Evolutionary conservation across 768 basidiomycete genomes (phyloP).

Genomic region (Cantharellus anzutake): DNA sequence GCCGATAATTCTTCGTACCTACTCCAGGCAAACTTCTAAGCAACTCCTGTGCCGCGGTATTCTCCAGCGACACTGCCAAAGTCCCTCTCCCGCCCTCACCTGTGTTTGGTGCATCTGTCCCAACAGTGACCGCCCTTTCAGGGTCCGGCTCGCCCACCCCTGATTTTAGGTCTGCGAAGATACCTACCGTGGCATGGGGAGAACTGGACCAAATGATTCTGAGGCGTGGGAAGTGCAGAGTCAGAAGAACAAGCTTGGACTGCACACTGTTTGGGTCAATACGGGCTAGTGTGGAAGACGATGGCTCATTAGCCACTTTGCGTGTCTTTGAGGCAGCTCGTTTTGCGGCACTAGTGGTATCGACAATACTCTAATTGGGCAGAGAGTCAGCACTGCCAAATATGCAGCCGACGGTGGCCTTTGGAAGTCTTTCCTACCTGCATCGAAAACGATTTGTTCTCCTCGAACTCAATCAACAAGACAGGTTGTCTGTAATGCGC

Average conservation of each 20-base stretch:
- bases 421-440: constrained; percentile 31
- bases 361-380: neutral
- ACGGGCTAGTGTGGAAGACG: neutral
- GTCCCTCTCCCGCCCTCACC: constrained; percentile 32
- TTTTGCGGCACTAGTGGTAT: neutral
- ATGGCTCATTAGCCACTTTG: neutral
- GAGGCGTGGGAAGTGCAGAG: constrained; percentile 76
- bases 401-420: neutral
- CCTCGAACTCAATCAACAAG: constrained; percentile 90
- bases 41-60: constrained; percentile 50
- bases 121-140: constrained; percentile 52
- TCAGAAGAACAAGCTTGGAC: constrained; percentile 80
- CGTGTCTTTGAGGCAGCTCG: neutral
- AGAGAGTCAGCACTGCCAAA: neutral
- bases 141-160: constrained; percentile 69
- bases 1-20: constrained; percentile 62
- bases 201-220: constrained; percentile 97
- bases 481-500: constrained; percentile 89
- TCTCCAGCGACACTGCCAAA: constrained; percentile 20
- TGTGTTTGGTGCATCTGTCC: constrained; percentile 55
- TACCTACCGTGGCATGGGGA: constrained; percentile 76
- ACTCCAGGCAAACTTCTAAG: constrained; percentile 70
- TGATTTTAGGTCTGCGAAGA: constrained; percentile 80
- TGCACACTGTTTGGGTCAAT: constrained; percentile 32
- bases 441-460: constrained; percentile 85